A percentile compares a stretch with the other conserved stretches of the same genome.
Conservation (phyloP, 2,329 filamentous ascomycete genomes). For the Fusarium sp. region DNA sequence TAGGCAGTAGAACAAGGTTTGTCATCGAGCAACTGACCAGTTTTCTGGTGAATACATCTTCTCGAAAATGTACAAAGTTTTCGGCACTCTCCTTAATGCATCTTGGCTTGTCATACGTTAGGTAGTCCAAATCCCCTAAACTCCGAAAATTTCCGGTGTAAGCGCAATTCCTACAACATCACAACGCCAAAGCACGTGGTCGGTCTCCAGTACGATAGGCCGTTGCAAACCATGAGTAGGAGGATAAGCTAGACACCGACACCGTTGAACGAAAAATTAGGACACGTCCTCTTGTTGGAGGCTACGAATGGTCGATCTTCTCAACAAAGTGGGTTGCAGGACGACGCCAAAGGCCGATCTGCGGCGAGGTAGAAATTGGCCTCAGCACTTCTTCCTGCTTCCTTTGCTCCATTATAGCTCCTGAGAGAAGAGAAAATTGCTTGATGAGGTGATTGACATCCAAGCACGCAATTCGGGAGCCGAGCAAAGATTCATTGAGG, state of each 20-base stretch:
- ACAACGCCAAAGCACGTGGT: slow-evolving; percentile 25
- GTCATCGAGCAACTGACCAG: too few species aligned
- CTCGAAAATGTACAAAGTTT: not conserved
- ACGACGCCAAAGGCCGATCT: slow-evolving; percentile 30
- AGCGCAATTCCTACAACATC: not conserved
- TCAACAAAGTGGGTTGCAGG: slow-evolving; percentile 13
- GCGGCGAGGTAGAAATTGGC: slow-evolving; percentile 28
- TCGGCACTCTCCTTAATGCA: not conserved
- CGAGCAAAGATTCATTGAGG: slow-evolving; percentile 27
- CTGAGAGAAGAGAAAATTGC: slow-evolving; percentile 15
- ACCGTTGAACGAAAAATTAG: not conserved
- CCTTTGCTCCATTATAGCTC: slow-evolving; percentile 24
- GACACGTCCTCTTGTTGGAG: slow-evolving; percentile 9
- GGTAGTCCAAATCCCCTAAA: not conserved
- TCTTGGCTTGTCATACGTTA: not conserved
- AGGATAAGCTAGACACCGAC: not conserved
- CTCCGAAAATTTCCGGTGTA: slow-evolving; percentile 24
- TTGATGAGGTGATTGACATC: slow-evolving; percentile 34
- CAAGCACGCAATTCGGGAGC: slow-evolving; percentile 44
- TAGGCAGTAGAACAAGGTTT: not conserved
- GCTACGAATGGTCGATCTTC: slow-evolving; percentile 16
- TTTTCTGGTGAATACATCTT: not conserved
- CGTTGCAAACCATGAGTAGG: slow-evolving; percentile 12
- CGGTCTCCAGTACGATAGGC: not conserved
- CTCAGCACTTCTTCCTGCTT: slow-evolving; percentile 13